Conservation (phyloP, 2,329 filamentous ascomycete genomes). For the Scortechinia acanthostroma region DNA sequence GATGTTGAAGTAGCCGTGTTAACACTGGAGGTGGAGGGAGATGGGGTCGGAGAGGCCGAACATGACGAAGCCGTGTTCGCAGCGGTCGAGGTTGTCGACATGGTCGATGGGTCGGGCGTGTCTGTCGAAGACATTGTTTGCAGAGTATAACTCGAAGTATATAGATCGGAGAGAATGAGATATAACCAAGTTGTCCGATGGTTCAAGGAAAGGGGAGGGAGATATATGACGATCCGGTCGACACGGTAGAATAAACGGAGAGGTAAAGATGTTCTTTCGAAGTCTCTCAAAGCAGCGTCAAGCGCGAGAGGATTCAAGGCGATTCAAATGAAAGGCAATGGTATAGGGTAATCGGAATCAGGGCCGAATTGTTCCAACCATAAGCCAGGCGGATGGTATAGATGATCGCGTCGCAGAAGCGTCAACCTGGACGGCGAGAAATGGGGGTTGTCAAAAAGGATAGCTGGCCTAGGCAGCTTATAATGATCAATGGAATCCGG, state of each 20-base stretch:
- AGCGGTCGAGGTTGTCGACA: not conserved
- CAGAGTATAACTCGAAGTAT: not conserved
- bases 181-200: too few relatives aligned
- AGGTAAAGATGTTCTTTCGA: not conserved
- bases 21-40: conserved; percentile 13
- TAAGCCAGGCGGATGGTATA: not conserved
- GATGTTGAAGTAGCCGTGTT: conserved; percentile 36
- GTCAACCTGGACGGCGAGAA: not conserved
- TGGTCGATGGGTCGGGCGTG: not conserved
- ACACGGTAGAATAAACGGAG: not conserved
- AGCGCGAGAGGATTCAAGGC: conserved; percentile 3
- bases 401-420: not conserved
- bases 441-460: not conserved
- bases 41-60: conserved; percentile 7
- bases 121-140: conserved; percentile 1
- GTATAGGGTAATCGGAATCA: not conserved
- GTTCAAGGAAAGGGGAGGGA: too few relatives aligned
- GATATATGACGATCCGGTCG: not conserved
- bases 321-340: too few relatives aligned
- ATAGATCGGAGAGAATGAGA: not conserved
- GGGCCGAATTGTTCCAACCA: not conserved
- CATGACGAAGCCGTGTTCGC: not conserved
- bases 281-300: conserved; percentile 3
- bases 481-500: not conserved
- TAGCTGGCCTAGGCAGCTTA: conserved; percentile 1